These are phyloP conservation scores for Wakefieldia striispora DNA, from an alignment of 768 basidiomycete species.

Conservation along the genomic window DNA sequence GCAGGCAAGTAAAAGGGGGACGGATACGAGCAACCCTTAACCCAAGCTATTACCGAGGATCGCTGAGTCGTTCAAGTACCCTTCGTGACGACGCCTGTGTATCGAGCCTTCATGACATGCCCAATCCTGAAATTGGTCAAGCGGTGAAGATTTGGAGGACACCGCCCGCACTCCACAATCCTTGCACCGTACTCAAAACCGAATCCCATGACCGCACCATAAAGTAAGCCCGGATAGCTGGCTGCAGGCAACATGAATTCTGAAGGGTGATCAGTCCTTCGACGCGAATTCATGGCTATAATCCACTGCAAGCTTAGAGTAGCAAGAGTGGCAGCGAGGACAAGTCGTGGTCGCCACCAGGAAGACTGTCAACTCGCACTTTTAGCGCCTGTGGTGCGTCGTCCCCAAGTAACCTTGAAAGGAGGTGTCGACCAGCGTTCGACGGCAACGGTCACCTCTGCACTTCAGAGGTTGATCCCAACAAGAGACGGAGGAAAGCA, in stretches of 20 bases:
- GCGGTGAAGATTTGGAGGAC: conserved; percentile 32
- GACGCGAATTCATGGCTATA: conserved; percentile 20
- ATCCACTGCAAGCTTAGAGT: conserved; percentile 20
- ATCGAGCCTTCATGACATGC: conserved; percentile 27
- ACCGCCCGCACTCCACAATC: conserved; percentile 28
- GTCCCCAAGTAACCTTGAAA: conserved; percentile 22
- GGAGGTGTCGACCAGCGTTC: conserved; percentile 23
- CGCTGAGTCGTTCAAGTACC: conserved; percentile 23
- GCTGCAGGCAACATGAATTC: conserved; percentile 25
- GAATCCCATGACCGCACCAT: conserved; percentile 32
- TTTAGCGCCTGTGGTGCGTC: conserved; percentile 26
- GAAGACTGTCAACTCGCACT: conserved; percentile 30
- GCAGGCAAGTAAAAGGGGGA: conserved; percentile 41
- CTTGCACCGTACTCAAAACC: conserved; percentile 33
- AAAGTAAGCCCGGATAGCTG: conserved; percentile 23
- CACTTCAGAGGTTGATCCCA: conserved; percentile 16
- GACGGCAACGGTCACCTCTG: conserved; percentile 20
- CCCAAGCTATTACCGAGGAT: conserved; percentile 24
- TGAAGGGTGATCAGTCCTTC: conserved; percentile 32
- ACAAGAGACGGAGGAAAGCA: conserved; percentile 31
- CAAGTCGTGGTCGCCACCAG: conserved; percentile 29
- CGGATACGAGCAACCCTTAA: conserved; percentile 38
- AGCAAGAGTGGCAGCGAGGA: conserved; percentile 27
- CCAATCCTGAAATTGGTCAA: conserved; percentile 35
- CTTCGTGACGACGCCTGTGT: conserved; percentile 18